Evolutionary conservation across 2,329 filamentous ascomycete species (phyloP), one percentile per base, ranked within the genome.

Genomic region (Fusarium sacchari): DNA sequence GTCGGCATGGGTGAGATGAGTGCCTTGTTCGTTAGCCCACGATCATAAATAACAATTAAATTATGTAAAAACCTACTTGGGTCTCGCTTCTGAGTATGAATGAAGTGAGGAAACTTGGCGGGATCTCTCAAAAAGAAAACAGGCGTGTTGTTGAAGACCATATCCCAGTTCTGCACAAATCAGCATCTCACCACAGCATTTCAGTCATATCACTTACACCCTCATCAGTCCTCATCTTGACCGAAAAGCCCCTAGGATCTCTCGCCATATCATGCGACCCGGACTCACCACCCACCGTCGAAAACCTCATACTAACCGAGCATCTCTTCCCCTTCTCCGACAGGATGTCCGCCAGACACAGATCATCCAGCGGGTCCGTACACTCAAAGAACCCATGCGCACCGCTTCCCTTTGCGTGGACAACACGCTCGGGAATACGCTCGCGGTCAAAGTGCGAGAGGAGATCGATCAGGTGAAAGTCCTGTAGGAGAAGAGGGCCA

Each of bases 91-190:
- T 94, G 92, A 0, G 91, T 93, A 79, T 93, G 92, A 60, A 93
- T 93, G 77, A 93, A 91, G 77, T 91, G 84, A 30, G 92, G 92
- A 79, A 93, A 94, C 81, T 94, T 94, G 72, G 90, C 87, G 0
- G 92, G 90, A 71, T 94, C 92, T 60, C 92, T 86, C n/a, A 94
- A 78, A 82, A 94, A 94, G 85, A 94, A 94, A 6, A 93, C 89
- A 0, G 92, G 92, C 0, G 91, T 93, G 79, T 94, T 94, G 20
- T 73, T 73, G 15, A 56, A 64, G 3, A 73, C 71, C 34, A 34
- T 37, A 6, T 73, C 71, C 7, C 60, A 26, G 0, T 58, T 74
- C 57, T 67, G 0, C 2, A 6, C 0, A 6, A 11, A 1, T 69
- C n/a, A 69, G 58, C 22, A 46, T 37, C 22, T 6, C 20, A 14